phyloP scores from a whole-genome alignment of 371 early-diverging fungal species.

The Rhizopus stolonifer region DNA sequence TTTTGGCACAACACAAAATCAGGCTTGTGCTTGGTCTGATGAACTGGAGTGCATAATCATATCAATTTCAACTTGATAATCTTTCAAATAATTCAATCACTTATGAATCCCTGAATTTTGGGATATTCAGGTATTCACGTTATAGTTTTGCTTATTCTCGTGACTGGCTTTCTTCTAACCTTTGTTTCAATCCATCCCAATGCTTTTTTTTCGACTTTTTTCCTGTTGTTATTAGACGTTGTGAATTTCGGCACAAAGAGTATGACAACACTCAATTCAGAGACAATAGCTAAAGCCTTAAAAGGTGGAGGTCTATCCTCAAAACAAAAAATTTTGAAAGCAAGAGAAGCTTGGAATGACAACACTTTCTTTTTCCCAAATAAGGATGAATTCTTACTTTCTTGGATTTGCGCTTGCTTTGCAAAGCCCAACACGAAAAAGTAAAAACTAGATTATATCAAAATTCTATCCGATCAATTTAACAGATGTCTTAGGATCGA shows the following conservation, averaged over 20 bases:
- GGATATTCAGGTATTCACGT: too few species aligned
- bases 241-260: background rate
- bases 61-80: too few species aligned
- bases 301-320: constrained; percentile 44
- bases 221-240: background rate
- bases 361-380: constrained; percentile 45
- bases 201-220: background rate
- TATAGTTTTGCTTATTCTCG: too few species aligned
- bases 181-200: too few species aligned
- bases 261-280: constrained; percentile 26
- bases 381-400: constrained; percentile 49
- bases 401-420: constrained; percentile 45
- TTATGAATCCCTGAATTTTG: too few species aligned
- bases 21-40: too few species aligned
- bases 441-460: constrained; percentile 21
- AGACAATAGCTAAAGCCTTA: constrained; percentile 36
- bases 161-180: too few species aligned
- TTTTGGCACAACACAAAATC: too few species aligned
- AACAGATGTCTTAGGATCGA: constrained; percentile 21
- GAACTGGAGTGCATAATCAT: too few species aligned
- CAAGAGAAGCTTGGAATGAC: constrained; percentile 39
- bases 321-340: constrained; percentile 35
- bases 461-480: too few species aligned
- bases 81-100: too few species aligned
- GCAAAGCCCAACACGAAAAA: constrained; percentile 42